These are phyloP conservation scores for Kwoniella heveanensis DNA, from an alignment of 768 basidiomycete genomes.

Conservation along the genomic window DNA sequence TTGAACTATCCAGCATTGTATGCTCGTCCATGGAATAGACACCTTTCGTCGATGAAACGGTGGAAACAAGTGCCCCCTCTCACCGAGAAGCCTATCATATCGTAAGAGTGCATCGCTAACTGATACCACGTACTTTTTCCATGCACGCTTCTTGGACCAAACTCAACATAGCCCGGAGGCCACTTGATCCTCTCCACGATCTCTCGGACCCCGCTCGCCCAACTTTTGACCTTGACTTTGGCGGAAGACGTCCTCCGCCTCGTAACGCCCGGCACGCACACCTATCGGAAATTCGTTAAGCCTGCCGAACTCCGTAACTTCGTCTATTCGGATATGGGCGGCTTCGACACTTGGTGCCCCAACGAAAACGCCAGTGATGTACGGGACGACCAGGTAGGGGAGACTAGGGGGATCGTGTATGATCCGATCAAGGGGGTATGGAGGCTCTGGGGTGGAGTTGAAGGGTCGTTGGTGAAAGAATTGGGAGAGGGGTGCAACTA, in stretches of 20 bases:
- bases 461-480: constrained; percentile 46
- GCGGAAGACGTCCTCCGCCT: constrained; percentile 80
- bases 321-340: constrained; percentile 66
- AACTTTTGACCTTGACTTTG: constrained; percentile 69
- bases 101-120: too few relatives aligned
- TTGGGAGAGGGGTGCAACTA: constrained; percentile 54
- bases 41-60: too few relatives aligned
- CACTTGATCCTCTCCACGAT: constrained; percentile 95
- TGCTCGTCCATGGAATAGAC: too few relatives aligned
- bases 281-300: constrained; percentile 84
- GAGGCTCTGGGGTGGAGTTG: constrained; percentile 52
- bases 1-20: too few relatives aligned
- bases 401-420: constrained; percentile 56
- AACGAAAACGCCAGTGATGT: constrained; percentile 42
- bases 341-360: constrained; percentile 44
- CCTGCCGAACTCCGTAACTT: constrained; percentile 81
- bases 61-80: too few relatives aligned
- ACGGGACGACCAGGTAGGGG: constrained; percentile 37
- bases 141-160: too few relatives aligned
- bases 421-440: constrained; percentile 52
- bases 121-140: not conserved
- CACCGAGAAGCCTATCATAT: too few relatives aligned
- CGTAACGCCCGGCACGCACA: constrained; percentile 86
- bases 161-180: constrained; percentile 89
- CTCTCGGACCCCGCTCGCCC: constrained; percentile 77